phyloP scores from a whole-genome alignment of 805 yeast species.

The Hanseniaspora meyeri region DNA sequence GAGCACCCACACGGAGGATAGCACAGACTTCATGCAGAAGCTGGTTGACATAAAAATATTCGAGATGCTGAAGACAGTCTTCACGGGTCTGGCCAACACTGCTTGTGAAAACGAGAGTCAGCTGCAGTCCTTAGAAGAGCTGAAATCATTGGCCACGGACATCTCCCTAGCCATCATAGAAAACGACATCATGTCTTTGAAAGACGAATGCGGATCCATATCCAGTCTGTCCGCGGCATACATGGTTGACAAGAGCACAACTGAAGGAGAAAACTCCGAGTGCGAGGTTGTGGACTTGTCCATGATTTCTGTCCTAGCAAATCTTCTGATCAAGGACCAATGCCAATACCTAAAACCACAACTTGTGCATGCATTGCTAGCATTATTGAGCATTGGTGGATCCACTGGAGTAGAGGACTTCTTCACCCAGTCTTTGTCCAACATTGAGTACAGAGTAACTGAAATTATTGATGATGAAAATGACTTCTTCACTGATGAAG shows the following conservation, averaged over 20 bases:
- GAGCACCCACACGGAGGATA: slow-evolving; percentile 49
- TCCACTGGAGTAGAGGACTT: slow-evolving; percentile 19
- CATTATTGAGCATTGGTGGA: slow-evolving; percentile 49
- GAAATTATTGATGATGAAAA: slow-evolving; percentile 10
- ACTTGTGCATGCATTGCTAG: slow-evolving; percentile 70
- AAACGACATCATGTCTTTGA: slow-evolving; percentile 10
- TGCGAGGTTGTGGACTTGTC: slow-evolving; percentile 42
- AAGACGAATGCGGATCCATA: slow-evolving; percentile 6
- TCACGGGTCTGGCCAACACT: slow-evolving; percentile 33
- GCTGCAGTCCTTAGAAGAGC: background rate
- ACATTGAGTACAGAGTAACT: slow-evolving; percentile 4
- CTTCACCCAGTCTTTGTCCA: slow-evolving; percentile 3
- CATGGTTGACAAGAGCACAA: slow-evolving; percentile 1
- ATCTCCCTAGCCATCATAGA: slow-evolving; percentile 5
- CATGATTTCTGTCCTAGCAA: slow-evolving; percentile 41
- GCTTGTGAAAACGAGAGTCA: background rate
- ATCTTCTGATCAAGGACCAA: slow-evolving; percentile 48
- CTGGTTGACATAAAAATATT: slow-evolving; percentile 60
- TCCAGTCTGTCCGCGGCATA: slow-evolving; percentile 6
- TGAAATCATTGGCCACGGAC: background rate
- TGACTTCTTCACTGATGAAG: slow-evolving; percentile 13
- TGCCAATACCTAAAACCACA: slow-evolving; percentile 68
- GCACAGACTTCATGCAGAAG: slow-evolving; percentile 45
- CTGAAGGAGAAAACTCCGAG: slow-evolving; percentile 2
- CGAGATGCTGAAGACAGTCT: slow-evolving; percentile 57